phyloP scores from a whole-genome alignment of 2,329 filamentous ascomycete species.

The Xylariaceae sp. region DNA sequence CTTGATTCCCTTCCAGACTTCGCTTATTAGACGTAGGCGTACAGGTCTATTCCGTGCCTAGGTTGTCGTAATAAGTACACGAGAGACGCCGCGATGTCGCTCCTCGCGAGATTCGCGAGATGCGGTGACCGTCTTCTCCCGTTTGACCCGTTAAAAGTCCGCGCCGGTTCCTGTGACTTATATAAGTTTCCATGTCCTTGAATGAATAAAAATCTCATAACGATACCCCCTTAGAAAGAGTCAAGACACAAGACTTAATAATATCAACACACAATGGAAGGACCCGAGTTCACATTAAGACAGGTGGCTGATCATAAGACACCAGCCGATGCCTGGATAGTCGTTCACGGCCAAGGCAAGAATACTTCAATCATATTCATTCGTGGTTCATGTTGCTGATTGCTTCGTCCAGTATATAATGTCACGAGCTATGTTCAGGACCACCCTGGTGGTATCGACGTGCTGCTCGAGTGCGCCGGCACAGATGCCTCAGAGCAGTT shows the following conservation, averaged over 20 bases:
- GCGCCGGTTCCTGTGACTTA: background rate
- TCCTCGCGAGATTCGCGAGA: background rate
- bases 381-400: background rate
- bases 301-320: conserved; percentile 47
- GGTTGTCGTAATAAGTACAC: background rate
- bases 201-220: background rate
- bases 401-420: conserved; percentile 47
- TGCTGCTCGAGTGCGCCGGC: conserved; percentile 71
- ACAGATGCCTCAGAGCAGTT: conserved; percentile 75
- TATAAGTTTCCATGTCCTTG: background rate
- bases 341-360: conserved; percentile 51
- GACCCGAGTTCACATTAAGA: conserved; percentile 32
- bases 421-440: conserved; percentile 53
- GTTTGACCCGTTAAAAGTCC: conserved; percentile 10
- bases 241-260: background rate
- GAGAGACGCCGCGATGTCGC: background rate
- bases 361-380: background rate
- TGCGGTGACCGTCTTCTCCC: background rate
- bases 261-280: conserved; percentile 20
- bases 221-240: background rate
- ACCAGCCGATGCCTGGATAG: conserved; percentile 47
- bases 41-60: background rate
- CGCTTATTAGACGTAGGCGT: background rate
- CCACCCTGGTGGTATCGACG: conserved; percentile 69
- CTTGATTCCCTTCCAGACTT: background rate